These are phyloP conservation scores for Pyricularia grisea DNA, from an alignment of 2,329 filamentous ascomycete genomes.

Conservation along the genomic window DNA sequence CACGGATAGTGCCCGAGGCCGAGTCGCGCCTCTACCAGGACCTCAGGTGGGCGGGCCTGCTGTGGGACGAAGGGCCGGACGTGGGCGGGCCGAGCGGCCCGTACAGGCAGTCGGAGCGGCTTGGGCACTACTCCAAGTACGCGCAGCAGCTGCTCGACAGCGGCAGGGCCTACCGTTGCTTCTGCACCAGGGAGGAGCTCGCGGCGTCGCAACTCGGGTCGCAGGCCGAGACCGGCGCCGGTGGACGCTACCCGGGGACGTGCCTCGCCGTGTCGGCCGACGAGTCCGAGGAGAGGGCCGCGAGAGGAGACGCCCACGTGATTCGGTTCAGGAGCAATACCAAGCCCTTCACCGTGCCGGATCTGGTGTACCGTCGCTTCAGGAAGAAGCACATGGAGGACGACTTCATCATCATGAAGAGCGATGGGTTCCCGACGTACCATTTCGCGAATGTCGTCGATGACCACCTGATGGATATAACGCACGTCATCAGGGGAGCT, in stretches of 20 bases:
- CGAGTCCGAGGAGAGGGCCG: slow-evolving; percentile 63
- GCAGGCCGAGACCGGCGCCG: slow-evolving; percentile 20
- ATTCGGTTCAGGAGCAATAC: slow-evolving; percentile 64
- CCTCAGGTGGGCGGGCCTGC: slow-evolving; percentile 76
- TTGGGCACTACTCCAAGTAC: slow-evolving; percentile 62
- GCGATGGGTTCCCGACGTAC: slow-evolving; percentile 88
- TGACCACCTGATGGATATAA: slow-evolving; percentile 91
- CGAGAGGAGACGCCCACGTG: slow-evolving; percentile 61
- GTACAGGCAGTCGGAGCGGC: slow-evolving; percentile 78
- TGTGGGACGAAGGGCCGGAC: slow-evolving; percentile 90
- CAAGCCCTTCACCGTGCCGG: slow-evolving; percentile 55
- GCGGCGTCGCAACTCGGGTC: slow-evolving; percentile 49
- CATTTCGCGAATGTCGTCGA: slow-evolving; percentile 97
- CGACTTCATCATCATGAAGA: slow-evolving; percentile 85
- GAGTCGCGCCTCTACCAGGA: slow-evolving; percentile 71
- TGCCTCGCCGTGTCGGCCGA: slow-evolving; percentile 58
- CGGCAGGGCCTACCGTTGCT: slow-evolving; percentile 83
- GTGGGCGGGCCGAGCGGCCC: slow-evolving; percentile 75
- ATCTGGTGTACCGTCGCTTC: slow-evolving; percentile 70
- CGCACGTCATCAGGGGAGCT: slow-evolving; percentile 84
- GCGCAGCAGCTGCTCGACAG: slow-evolving; percentile 58
- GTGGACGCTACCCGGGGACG: slow-evolving; percentile 46
- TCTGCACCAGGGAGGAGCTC: slow-evolving; percentile 69
- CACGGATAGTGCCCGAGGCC: slow-evolving; percentile 70
- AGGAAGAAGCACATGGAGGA: slow-evolving; percentile 49